phyloP scores from a whole-genome alignment of 2,329 filamentous ascomycete genomes.

The Beauveria medogensis region DNA sequence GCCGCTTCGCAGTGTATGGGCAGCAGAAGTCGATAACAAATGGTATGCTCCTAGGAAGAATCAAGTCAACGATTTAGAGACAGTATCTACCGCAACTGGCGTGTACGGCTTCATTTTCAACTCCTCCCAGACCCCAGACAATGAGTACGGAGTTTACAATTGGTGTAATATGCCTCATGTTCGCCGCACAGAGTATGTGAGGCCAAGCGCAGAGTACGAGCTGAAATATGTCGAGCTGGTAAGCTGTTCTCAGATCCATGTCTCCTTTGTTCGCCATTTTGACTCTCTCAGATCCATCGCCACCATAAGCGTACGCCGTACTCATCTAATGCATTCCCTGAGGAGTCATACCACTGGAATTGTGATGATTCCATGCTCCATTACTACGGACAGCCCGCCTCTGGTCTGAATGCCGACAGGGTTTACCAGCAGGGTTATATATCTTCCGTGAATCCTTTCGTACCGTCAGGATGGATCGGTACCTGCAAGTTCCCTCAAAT shows the following conservation, averaged over 20 bases:
- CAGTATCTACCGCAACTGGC: slow-evolving; percentile 50
- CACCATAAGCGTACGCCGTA: slow-evolving; percentile 84
- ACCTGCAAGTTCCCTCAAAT: slow-evolving; percentile 79
- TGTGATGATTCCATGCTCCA: slow-evolving; percentile 64
- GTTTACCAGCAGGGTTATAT: slow-evolving; percentile 60
- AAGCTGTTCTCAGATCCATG: slow-evolving; percentile 21
- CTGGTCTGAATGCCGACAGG: slow-evolving; percentile 38
- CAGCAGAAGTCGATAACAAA: slow-evolving; percentile 28
- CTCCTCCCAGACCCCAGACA: slow-evolving; percentile 48
- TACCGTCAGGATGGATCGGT: slow-evolving; percentile 58
- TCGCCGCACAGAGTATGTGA: slow-evolving; percentile 55
- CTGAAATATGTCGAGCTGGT: slow-evolving; percentile 71
- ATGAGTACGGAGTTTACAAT: slow-evolving; percentile 60
- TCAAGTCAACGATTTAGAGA: slow-evolving; percentile 52
- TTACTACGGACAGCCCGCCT: slow-evolving; percentile 56
- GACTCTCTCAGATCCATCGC: slow-evolving; percentile 54
- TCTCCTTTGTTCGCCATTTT: background rate
- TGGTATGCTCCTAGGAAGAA: slow-evolving; percentile 53
- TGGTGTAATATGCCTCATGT: slow-evolving; percentile 88
- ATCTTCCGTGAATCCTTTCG: slow-evolving; percentile 58
- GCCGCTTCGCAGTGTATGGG: slow-evolving; percentile 8
- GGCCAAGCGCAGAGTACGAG: slow-evolving; percentile 45
- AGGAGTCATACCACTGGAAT: slow-evolving; percentile 64
- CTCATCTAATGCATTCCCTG: slow-evolving; percentile 65
- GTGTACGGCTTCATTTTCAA: slow-evolving; percentile 70